Evolutionary conservation across 139 green algal genomes (phyloP), one percentile per base, ranked within the genome.

Genomic region (Micractinium conductrix): DNA sequence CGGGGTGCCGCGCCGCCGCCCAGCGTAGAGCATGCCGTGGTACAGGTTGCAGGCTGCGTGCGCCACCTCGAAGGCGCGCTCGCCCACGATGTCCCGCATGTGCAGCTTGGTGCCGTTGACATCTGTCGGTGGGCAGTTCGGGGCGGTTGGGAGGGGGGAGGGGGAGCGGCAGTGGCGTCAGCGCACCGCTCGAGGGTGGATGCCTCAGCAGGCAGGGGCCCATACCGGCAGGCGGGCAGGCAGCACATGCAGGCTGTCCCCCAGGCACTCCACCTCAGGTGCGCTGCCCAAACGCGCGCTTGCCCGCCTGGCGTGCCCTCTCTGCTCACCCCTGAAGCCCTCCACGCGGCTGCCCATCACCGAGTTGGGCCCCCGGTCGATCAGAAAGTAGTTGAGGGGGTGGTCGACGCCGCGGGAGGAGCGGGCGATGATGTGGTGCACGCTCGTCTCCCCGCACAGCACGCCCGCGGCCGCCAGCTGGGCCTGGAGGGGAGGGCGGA

Each of bases 391-490:
- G 78, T 83, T 83, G 30, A 83, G 78, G 19, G 78, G 78, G 78
- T 83, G 78, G 60, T 83, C 78, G 28, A 83, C 74, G 60, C 78
- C 78, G 12, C 78, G 58, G 40, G 16, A 43, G 78, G 9, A 48
- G 60, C 78, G 78, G 10, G 78, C 78, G 14, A 83, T 74, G 42
- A 83, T 83, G 78, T 83, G 78, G 78, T 83, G 78, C 78, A 83
- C 78, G 28, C 40, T 83, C 53, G 19, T 62, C 28, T 83, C 78
- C 0, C 42, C 42, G 44, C 78, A 83, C 60, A 83, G 60, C 40
- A 83, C 44, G 28, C 78, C 76, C 24, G 78, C 78, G 2, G 78
- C 40, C 16, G 78, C 78, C 60, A 83, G 78, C 26, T 38, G 40
- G 5, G 60, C 60, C n/a, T n/a, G n/a, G n/a, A n/a, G n/a, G n/a